Base-by-base conservation (phyloP, 345 rosid species). In the Nasturtium officinale region DNA sequence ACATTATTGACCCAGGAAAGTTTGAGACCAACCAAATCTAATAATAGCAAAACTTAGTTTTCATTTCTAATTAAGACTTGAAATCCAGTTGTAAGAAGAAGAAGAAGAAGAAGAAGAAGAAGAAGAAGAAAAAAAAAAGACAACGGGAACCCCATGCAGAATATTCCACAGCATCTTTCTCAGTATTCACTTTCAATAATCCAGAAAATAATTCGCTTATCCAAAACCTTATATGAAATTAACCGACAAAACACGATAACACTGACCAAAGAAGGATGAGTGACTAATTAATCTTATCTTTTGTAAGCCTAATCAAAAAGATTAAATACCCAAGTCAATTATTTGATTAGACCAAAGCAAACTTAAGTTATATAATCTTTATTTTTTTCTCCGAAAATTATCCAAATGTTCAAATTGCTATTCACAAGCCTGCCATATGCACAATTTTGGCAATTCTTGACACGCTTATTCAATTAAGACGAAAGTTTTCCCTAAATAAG, bases 91-190 rank as follows among this genome's bases (percentile, higher is more conserved):
- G 47, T 16, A 66, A 48, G 47, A 70, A 47, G 23, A 67, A 61
- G 16, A 5, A 52, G 5, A 70, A n/a, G n/a, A n/a, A n/a, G n/a
- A n/a, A n/a, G n/a, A n/a, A n/a, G n/a, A 66, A 48, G 47, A 70
- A 47, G 23, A 67, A 61, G 16, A 5, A 52, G 5, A 70, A n/a
- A n/a, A n/a, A n/a, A 56, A 28, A 56, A 55, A 21, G 67, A 70
- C 67, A 70, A 37, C 26, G 7, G 62, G 59, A 32, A 46, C 59
- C 59, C 57, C 65, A 47, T 64, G 61, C 56, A 71, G 76, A 77
- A 77, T 77, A 77, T 77, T 64, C 80, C 40, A 48, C 50, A 63
- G 80, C 80, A 77, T 77, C 47, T 64, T 63, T n/a, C 53, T 48
- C 33, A 20, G 9, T 25, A n/a, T 55, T 11, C 50, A 35, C 53